Evolutionary conservation across 352 stramenopile genomes (phyloP).

Genomic region (Phytophthora uliginosa): DNA sequence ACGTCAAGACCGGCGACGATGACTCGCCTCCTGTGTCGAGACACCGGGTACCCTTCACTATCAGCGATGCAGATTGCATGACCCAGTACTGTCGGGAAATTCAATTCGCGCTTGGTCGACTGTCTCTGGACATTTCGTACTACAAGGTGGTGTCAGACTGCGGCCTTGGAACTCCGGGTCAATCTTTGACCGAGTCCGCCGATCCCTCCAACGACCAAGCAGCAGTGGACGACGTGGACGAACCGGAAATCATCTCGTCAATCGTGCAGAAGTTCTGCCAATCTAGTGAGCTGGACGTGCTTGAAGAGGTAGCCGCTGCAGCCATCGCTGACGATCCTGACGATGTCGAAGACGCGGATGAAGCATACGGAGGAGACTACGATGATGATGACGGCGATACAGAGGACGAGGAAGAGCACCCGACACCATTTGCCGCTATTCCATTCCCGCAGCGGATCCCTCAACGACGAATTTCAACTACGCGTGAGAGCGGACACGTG

Average conservation of each 20-base stretch:
- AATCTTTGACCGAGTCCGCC: conserved; percentile 5
- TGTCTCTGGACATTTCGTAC: conserved; percentile 77
- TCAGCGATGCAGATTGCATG: conserved; percentile 56
- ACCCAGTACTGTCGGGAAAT: conserved; percentile 72
- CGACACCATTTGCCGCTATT: conserved; percentile 20
- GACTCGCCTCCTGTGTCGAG: conserved; percentile 10
- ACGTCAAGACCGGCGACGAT: conserved; percentile 17
- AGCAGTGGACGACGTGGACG: conserved; percentile 44
- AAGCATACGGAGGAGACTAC: conserved; percentile 5
- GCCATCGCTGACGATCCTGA: conserved; percentile 36
- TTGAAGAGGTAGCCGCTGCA: conserved; percentile 40
- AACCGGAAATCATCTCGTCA: conserved; percentile 65
- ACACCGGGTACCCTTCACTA: conserved; percentile 60
- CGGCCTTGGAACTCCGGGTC: conserved; percentile 32
- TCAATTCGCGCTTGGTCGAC: conserved; percentile 66
- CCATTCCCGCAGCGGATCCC: conserved; percentile 18
- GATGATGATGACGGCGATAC: conserved; percentile 14
- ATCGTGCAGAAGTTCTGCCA: conserved; percentile 76
- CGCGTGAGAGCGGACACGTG: conserved; percentile 37
- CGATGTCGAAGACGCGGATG: conserved; percentile 30
- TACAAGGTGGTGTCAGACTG: conserved; percentile 75
- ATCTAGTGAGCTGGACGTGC: conserved; percentile 50
- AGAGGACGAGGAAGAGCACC: conserved; percentile 14
- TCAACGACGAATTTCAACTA: conserved; percentile 26
- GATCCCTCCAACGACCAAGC: conserved; percentile 14